These are phyloP conservation scores for Colletotrichum sp. DNA, from an alignment of 2,329 filamentous ascomycete species.

Conservation along the genomic window DNA sequence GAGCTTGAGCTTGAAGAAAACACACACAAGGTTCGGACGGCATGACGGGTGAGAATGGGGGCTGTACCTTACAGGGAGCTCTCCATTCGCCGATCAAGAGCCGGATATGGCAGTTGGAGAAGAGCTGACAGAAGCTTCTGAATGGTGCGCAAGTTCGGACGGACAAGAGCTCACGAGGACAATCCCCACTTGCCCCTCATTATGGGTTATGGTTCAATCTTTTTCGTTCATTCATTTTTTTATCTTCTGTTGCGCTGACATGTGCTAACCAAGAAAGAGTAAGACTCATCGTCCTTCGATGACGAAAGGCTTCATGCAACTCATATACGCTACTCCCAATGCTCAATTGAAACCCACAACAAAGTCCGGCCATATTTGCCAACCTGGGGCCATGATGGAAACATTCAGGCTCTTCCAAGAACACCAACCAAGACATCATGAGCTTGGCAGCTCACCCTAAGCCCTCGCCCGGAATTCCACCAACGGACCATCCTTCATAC, in stretches of 20 bases:
- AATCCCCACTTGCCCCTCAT: not conserved
- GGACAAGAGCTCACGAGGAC: not conserved
- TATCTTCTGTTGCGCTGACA: not conserved
- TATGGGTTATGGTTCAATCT: not conserved
- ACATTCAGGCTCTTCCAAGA: not conserved
- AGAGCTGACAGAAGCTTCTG: not conserved
- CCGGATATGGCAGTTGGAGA: slow-evolving; percentile 2
- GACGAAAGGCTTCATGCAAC: slow-evolving; percentile 3
- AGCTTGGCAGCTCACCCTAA: not conserved
- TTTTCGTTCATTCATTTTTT: not conserved
- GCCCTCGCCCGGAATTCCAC: slow-evolving; percentile 60
- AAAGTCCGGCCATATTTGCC: not conserved
- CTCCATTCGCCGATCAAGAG: not conserved
- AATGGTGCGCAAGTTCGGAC: slow-evolving; percentile 19
- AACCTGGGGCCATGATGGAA: not conserved
- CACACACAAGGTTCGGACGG: not conserved
- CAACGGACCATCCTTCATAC: slow-evolving; percentile 73
- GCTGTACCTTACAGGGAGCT: slow-evolving; percentile 1
- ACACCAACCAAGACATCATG: not conserved
- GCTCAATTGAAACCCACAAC: not conserved
- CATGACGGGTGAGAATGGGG: not conserved
- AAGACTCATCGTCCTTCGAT: not conserved
- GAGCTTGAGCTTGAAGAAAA: not conserved
- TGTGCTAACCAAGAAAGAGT: not conserved
- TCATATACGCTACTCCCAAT: not conserved